Evolutionary conservation across 345 rosid genomes (phyloP).

Genomic region (Euphorbia tirucalli): DNA sequence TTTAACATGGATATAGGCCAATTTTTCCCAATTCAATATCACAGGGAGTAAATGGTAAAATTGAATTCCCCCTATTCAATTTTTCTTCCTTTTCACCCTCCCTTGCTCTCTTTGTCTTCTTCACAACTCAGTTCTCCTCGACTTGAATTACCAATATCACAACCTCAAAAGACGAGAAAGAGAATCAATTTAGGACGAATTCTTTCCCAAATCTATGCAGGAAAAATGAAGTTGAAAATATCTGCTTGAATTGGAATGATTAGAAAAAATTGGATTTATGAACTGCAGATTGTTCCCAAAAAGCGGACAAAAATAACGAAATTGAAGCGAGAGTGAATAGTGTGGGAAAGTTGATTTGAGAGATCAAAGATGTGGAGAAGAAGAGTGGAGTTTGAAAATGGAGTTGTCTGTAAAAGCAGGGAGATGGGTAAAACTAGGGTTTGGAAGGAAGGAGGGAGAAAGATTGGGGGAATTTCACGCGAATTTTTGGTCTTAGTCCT

Average conservation of each 20-base stretch:
- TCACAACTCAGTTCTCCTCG: neutral
- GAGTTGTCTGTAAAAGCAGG: neutral
- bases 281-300: neutral
- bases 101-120: neutral
- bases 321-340: neutral
- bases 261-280: neutral
- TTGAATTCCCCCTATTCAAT: neutral
- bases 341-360: neutral
- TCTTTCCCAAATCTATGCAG: too few relatives aligned
- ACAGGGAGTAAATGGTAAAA: neutral
- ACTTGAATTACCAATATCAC: neutral
- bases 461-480: neutral
- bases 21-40: neutral
- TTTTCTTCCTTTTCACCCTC: neutral
- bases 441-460: neutral
- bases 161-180: neutral
- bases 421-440: conserved; percentile 1
- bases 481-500: neutral
- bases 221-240: neutral
- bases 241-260: neutral
- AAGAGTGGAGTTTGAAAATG: neutral
- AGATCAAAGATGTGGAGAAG: conserved; percentile 5
- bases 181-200: neutral
- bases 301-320: neutral
- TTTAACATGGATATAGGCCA: conserved; percentile 8